Conservation (phyloP, 257 asterid species). For the Dorcoceras hygrometricum region DNA sequence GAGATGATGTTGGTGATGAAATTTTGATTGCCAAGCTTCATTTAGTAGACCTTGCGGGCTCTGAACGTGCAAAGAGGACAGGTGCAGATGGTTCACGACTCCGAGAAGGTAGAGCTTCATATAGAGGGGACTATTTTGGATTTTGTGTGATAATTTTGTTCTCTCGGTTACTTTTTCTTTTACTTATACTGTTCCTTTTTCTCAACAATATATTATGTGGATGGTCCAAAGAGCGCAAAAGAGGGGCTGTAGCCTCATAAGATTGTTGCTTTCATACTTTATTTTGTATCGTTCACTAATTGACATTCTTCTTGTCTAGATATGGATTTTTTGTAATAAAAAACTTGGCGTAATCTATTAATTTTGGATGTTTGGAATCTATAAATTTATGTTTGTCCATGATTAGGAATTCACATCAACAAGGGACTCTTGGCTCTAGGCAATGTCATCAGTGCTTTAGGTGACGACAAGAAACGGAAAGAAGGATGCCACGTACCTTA, state of each 20-base stretch:
- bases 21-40: slow-evolving; percentile 87
- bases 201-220: too few species aligned
- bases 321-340: slow-evolving; percentile 4
- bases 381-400: slow-evolving; percentile 11
- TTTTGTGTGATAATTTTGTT: background rate
- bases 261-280: background rate
- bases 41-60: slow-evolving; percentile 96
- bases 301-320: background rate
- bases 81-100: slow-evolving; percentile 96
- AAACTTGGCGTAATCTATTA: background rate
- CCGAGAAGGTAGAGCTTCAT: slow-evolving; percentile 70
- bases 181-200: too few species aligned
- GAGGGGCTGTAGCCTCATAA: background rate
- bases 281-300: background rate
- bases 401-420: slow-evolving; percentile 92
- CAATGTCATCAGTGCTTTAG: slow-evolving; percentile 94
- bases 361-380: slow-evolving; percentile 16
- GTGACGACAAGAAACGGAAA: slow-evolving; percentile 90
- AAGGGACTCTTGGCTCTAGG: slow-evolving; percentile 96
- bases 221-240: too few species aligned
- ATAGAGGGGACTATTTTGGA: slow-evolving; percentile 9
- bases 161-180: background rate
- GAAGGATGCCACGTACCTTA: slow-evolving; percentile 99
- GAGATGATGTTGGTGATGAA: slow-evolving; percentile 71
- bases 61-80: slow-evolving; percentile 96